A percentile compares a stretch with the other conserved stretches of the same genome.
Conservation (phyloP, 2,329 filamentous ascomycete genomes). For the Sporothrix sp. region DNA sequence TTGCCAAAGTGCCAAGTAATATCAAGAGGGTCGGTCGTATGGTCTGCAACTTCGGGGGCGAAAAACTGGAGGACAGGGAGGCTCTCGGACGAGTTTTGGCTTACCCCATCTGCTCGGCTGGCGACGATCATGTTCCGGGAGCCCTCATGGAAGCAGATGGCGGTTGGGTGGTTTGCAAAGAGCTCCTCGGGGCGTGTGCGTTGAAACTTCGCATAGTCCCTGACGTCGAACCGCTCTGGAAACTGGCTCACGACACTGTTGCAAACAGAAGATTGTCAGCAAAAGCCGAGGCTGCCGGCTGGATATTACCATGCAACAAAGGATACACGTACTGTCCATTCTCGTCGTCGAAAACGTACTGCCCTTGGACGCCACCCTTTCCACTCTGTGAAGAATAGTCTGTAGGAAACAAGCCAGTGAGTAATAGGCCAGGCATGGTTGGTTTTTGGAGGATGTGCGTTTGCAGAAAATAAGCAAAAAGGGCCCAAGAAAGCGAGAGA, state of each 20-base stretch:
- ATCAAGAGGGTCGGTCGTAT: background rate
- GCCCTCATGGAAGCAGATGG: slow-evolving; percentile 37
- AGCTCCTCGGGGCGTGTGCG: slow-evolving; percentile 4
- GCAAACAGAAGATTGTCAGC: too few species aligned
- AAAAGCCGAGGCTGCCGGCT: background rate
- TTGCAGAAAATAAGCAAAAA: background rate
- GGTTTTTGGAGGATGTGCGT: slow-evolving; percentile 25
- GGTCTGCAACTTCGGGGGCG: background rate
- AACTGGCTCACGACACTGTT: background rate
- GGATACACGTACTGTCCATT: slow-evolving; percentile 30
- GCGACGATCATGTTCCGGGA: slow-evolving; percentile 35
- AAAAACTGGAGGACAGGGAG: slow-evolving; percentile 4
- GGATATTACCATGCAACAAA: too few species aligned
- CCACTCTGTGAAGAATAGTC: too few species aligned
- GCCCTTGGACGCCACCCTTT: too few species aligned
- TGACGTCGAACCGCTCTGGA: background rate
- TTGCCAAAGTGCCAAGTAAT: background rate
- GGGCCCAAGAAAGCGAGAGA: background rate
- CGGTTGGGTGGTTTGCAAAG: slow-evolving; percentile 29
- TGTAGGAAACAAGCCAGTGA: too few species aligned
- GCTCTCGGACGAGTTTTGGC: too few species aligned
- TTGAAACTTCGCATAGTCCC: background rate
- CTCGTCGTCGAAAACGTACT: slow-evolving; percentile 29
- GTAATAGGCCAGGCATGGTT: too few species aligned
- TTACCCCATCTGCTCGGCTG: too few species aligned